phyloP scores from a whole-genome alignment of 192 early-diverging fungal genomes.

The Kickxella alabastrina region DNA sequence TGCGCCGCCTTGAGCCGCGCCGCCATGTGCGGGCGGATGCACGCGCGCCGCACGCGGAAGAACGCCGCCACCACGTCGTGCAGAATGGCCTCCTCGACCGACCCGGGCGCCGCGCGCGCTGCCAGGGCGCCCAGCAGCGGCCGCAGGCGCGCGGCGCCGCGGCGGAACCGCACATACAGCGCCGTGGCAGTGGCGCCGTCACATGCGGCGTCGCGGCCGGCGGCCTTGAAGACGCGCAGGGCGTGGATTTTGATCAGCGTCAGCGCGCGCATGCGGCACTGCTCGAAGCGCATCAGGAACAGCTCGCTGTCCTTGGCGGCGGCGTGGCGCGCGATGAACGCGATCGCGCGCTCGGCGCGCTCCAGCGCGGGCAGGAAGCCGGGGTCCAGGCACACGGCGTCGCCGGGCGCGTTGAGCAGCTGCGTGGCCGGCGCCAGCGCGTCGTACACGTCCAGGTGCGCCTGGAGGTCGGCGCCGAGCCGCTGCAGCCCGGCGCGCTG shows the following conservation, averaged over 20 bases:
- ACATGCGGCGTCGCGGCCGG: not conserved
- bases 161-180: slow-evolving; percentile 79
- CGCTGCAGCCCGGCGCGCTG: slow-evolving; percentile 9
- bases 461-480: slow-evolving; percentile 56
- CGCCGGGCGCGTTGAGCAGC: slow-evolving; percentile 79
- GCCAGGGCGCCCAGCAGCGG: slow-evolving; percentile 75
- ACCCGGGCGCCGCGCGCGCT: slow-evolving; percentile 50
- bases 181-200: not conserved
- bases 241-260: slow-evolving; percentile 85
- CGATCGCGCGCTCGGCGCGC: slow-evolving; percentile 72
- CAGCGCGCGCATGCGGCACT: slow-evolving; percentile 92
- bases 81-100: slow-evolving; percentile 70
- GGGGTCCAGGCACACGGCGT: slow-evolving; percentile 71
- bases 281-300: slow-evolving; percentile 88
- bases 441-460: slow-evolving; percentile 73
- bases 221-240: slow-evolving; percentile 56
- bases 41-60: slow-evolving; percentile 64
- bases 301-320: slow-evolving; percentile 85
- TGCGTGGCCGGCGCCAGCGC: slow-evolving; percentile 77
- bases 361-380: slow-evolving; percentile 80
- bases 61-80: slow-evolving; percentile 74
- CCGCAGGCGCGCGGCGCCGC: slow-evolving; percentile 59
- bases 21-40: slow-evolving; percentile 64
- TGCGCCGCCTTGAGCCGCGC: slow-evolving; percentile 56
- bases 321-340: slow-evolving; percentile 48